Base-by-base conservation (phyloP, 2,329 filamentous ascomycete species). In the Colletotrichum chlorophyti region DNA sequence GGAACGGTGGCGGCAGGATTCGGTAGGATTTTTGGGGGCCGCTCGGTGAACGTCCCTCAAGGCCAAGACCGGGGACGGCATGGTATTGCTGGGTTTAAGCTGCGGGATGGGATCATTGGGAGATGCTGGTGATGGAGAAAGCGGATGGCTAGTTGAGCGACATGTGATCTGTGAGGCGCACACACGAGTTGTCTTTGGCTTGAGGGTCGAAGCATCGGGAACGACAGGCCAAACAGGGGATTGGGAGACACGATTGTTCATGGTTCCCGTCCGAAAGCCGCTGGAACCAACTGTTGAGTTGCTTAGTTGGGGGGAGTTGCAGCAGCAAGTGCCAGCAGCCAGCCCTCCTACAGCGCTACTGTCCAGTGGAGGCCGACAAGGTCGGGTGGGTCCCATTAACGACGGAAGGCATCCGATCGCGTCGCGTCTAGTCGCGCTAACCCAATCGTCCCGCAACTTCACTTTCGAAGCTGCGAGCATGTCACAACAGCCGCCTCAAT, bases 331-430 rank as follows among this genome's bases (percentile, higher is more conserved):
- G 7, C 24, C 37, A 34, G 40, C 11, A 17, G 48, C 27, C 29
- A 48, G 27, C 53, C 35, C 46, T 38, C 12, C 38, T 32, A 40
- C 53, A 32, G 53, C n/a, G 31, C 31, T 26, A 38, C 38, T 26
- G n/a, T n/a, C n/a, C n/a, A n/a, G n/a, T n/a, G n/a, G n/a, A n/a
- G n/a, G n/a, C n/a, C n/a, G n/a, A n/a, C n/a, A n/a, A n/a, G n/a
- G n/a, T n/a, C n/a, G n/a, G n/a, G 51, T 48, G 55, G 51, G 54
- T 9, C 46, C 43, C 31, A 24, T 42, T 55, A 38, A 59, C 51
- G 50, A 43, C 42, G 43, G 31, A 32, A 37, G 42, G n/a, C 27
- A 32, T 24, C 51, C 24, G 41, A 27, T 53, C 53, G 47, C 50
- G 51, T 59, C 55, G 51, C 55, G 52, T 38, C 45, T 32, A 27